A percentile compares a stretch with the other conserved stretches of the same genome.
Evolutionary conservation across 306 rosid species (phyloP).

Genomic region (Trifolium pratense): DNA sequence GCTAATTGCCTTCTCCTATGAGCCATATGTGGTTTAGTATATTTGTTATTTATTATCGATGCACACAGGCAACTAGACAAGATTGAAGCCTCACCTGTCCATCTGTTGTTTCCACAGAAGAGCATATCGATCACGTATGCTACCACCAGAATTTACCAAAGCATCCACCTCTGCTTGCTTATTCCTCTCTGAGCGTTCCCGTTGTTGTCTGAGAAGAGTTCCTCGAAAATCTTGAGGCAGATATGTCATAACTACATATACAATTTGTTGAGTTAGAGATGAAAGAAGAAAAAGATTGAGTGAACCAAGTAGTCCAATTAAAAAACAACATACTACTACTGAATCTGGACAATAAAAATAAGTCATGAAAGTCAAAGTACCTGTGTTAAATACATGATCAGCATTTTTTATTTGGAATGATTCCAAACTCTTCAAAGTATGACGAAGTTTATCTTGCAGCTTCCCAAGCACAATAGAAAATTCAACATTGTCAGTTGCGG

Average conservation of each 20-base stretch:
- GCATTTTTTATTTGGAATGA: slow-evolving; percentile 83
- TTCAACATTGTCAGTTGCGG: slow-evolving; percentile 57
- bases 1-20: slow-evolving; percentile 89
- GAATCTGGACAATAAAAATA: no score
- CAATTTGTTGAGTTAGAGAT: no score
- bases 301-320: no score
- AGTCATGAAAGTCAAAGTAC: slow-evolving; percentile 44
- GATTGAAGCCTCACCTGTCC: slow-evolving; percentile 70
- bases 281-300: no score
- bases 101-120: slow-evolving; percentile 93
- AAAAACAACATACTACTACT: no score
- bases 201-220: slow-evolving; percentile 82
- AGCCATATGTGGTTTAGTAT: slow-evolving; percentile 31
- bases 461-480: slow-evolving; percentile 48
- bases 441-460: slow-evolving; percentile 61
- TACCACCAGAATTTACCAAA: slow-evolving; percentile 81
- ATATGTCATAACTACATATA: slow-evolving; percentile 87
- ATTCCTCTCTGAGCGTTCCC: slow-evolving; percentile 97
- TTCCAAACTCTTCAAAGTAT: slow-evolving; percentile 62
- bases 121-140: slow-evolving; percentile 77
- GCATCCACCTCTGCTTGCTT: slow-evolving; percentile 90
- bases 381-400: slow-evolving; percentile 86
- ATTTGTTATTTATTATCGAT: slow-evolving; percentile 43
- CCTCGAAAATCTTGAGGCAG: slow-evolving; percentile 99
- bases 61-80: slow-evolving; percentile 29